Evolutionary conservation across 306 rosid species (phyloP), one percentile per base, ranked within the genome.

Genomic region (Acacia crassicarpa): DNA sequence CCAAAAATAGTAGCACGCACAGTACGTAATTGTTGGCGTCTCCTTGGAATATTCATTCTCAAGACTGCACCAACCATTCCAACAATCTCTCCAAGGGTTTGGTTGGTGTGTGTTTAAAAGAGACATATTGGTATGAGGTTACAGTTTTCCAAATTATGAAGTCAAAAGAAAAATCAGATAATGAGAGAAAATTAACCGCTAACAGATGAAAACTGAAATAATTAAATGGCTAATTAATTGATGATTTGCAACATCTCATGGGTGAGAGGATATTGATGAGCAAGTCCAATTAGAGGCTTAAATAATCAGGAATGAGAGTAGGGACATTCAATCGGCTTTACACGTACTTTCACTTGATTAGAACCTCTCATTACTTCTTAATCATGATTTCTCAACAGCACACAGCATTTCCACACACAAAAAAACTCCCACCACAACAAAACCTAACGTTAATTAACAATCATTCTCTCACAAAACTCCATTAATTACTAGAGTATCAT

Each of bases 331-430:
- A 16, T 48, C 76, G 78, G 77, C 91, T 90, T 90, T 90, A 86
- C 92, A 89, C 92, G 90, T 92, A 81, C 68, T 83, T 85, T 78
- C 85, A 87, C 67, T 90, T 90, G 89, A 90, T 85, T 89, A 75
- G 89, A 79, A 76, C 58, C 56, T 77, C 81, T 83, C 84, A 83
- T 84, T 67, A 25, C 82, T 83, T 25, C 44, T 32, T 66, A 86
- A 92, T 92, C 80, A 90, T 91, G 82, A 12, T 76, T 84, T 79
- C 81, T 78, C 72, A 85, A 82, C 74, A 51, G 8, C 41, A 17
- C 70, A 12, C n/a, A 75, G 82, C 84, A 87, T 88, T 88, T 89
- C 85, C 81, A 71, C 81, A 71, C 15, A 85, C 76, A 44, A 79
- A 79, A 70, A 79, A 83, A 15, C n/a, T 30, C 69, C 69, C 41